These are phyloP conservation scores for Osmanthus fragrans DNA, from an alignment of 257 asterid species.

Conservation along the genomic window DNA sequence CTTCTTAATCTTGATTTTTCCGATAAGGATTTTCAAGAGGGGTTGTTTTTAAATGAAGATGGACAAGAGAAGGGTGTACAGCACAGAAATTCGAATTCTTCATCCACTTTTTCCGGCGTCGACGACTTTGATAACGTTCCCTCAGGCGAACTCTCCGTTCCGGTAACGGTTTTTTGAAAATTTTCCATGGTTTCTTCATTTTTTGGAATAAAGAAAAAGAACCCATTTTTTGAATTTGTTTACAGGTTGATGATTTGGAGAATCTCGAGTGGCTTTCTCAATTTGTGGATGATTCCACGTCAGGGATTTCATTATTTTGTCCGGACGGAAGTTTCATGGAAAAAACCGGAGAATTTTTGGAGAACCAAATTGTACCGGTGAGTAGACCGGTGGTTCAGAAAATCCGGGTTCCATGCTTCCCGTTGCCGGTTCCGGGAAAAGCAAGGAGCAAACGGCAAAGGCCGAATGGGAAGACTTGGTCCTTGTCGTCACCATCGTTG, in stretches of 20 bases:
- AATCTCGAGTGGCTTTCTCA: conserved; percentile 81
- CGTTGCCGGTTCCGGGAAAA: conserved; percentile 46
- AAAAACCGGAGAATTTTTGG: conserved; percentile 27
- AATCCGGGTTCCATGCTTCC: conserved; percentile 32
- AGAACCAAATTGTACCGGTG: conserved; percentile 35
- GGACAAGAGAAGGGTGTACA: conserved; percentile 35
- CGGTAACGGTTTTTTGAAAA: conserved; percentile 49
- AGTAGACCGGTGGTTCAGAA: conserved; percentile 31
- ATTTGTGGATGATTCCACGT: conserved; percentile 65
- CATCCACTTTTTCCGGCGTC: conserved; percentile 51
- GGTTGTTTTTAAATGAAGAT: conserved; percentile 35
- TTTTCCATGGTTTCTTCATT: not conserved
- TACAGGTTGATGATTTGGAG: conserved; percentile 74
- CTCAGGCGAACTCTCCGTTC: conserved; percentile 62
- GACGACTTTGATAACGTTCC: conserved; percentile 62
- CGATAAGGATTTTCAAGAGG: conserved; percentile 63
- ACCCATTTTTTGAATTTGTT: not conserved
- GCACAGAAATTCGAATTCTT: conserved; percentile 40
- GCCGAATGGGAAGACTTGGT: conserved; percentile 54
- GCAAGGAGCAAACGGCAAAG: conserved; percentile 56
- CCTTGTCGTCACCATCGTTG: conserved; percentile 39
- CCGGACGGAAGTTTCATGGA: conserved; percentile 42
- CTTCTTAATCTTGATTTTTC: conserved; percentile 90
- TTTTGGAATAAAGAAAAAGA: not conserved
- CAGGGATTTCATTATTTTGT: conserved; percentile 46